Evolutionary conservation across 2,329 filamentous ascomycete genomes (phyloP), one percentile per base, ranked within the genome.

Genomic region (Venturia aucupariae): DNA sequence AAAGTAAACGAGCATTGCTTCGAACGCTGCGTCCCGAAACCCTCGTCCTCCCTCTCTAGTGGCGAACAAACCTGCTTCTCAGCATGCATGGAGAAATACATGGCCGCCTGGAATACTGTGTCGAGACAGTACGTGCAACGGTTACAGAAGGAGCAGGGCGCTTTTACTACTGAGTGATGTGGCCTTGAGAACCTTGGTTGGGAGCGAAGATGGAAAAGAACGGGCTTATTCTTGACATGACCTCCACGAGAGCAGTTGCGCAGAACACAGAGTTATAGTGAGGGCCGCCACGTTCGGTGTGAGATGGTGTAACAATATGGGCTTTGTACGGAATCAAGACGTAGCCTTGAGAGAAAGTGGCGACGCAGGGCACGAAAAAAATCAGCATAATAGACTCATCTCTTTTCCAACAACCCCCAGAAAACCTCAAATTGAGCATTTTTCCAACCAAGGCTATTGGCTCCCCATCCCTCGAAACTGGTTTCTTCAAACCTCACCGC

Each of bases 1-100:
- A 82, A 82, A 78, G 74, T 83, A 68, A 82, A 82, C 73, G 79
- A 82, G 69, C 79, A 82, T 74, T 82, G 81, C 74, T 83, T 82
- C 75, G 79, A 82, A 68, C 79, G 79, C 71, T 82, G 81, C 75
- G 74, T 83, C 38, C 79, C 80, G 59, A 81, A 80, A 68, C 81
- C 81, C 67, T 77, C 78, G 65, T 72, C 77, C 57, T 81, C 79
- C 13, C 74, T 82, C 61, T 81, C 79, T 35, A 78, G 76, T 59
- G 75, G 76, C 72, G 81, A 83, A 70, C 71, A 77, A 67, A 75
- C 72, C 22, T 82, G 81, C 75, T 79, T 81, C 70, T 78, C 77
- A 24, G 67, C 73, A 54, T 83, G 81, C 74, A 81, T 82, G 79
- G 80, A 82, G 70, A 83, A 83, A 71, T 83, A 83, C 73, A 82